Conservation (phyloP, 2,329 filamentous ascomycete species). For the Periconia macrospinosa region DNA sequence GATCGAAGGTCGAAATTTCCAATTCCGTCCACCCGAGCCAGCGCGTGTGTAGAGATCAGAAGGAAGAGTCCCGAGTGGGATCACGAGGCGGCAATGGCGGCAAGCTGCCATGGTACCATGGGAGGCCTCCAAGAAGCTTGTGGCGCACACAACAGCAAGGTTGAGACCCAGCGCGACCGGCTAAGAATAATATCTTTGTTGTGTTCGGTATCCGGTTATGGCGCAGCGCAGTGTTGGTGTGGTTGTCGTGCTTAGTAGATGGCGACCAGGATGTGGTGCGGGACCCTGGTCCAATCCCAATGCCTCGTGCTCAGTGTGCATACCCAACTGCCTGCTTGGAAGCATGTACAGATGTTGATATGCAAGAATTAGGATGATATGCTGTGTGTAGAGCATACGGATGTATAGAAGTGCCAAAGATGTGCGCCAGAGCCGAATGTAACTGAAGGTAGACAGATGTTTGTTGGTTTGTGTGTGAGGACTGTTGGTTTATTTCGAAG, state of each 20-base stretch:
- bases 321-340: conserved; percentile 14
- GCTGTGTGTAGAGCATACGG: conserved; percentile 15
- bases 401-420: conserved; percentile 17
- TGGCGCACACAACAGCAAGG: conserved; percentile 17
- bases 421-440: conserved; percentile 29
- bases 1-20: conserved; percentile 25
- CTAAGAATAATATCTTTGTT: not conserved
- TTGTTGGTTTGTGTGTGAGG: not conserved
- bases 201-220: conserved; percentile 1
- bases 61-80: conserved; percentile 31
- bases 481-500: conserved; percentile 43
- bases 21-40: conserved; percentile 40
- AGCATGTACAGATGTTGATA: conserved; percentile 18
- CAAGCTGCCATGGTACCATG: conserved; percentile 12
- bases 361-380: conserved; percentile 20
- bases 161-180: not conserved
- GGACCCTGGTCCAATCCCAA: conserved; percentile 25
- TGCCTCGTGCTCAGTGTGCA: conserved; percentile 27
- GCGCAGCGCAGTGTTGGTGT: conserved; percentile 10
- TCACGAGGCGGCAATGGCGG: conserved; percentile 18
- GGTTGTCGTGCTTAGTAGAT: conserved; percentile 15
- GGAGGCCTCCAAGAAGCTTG: conserved; percentile 10
- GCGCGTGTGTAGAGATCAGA: conserved; percentile 33
- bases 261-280: conserved; percentile 26
- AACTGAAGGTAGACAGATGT: conserved; percentile 20